Evolutionary conservation across 2,329 filamentous ascomycete genomes (phyloP).

Genomic region (Aspergillus caelatus): DNA sequence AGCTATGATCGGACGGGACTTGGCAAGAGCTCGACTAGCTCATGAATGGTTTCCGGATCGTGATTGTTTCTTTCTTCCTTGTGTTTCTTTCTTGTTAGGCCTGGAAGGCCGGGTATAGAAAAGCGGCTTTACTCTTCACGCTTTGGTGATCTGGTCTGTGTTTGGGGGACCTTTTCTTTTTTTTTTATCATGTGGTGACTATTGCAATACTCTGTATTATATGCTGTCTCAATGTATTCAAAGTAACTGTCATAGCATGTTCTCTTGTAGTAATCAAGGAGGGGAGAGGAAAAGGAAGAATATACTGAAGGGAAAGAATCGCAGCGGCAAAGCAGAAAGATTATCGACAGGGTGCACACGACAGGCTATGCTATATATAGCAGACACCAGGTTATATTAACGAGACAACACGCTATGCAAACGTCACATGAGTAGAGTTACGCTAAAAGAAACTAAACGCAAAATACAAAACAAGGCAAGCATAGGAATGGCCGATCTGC

Average conservation of each 20-base stretch:
- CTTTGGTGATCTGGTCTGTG: constrained; percentile 15
- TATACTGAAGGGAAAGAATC: background rate
- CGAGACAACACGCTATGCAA: constrained; percentile 13
- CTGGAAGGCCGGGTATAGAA: constrained; percentile 11
- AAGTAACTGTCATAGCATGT: constrained; percentile 8
- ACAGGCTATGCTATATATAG: constrained; percentile 3
- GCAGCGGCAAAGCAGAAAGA: background rate
- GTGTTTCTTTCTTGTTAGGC: constrained; percentile 16
- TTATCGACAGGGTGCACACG: background rate
- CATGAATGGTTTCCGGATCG: constrained; percentile 12
- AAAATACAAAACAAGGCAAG: constrained; percentile 6
- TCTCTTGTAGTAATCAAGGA: background rate
- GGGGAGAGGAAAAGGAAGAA: background rate
- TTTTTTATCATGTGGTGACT: constrained; percentile 13
- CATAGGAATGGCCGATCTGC: background rate
- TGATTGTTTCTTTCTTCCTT: constrained; percentile 11
- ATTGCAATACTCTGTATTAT: constrained; percentile 21
- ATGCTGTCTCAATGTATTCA: constrained; percentile 14
- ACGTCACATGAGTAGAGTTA: background rate
- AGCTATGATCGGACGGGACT: constrained; percentile 37
- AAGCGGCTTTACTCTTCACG: constrained; percentile 13
- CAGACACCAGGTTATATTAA: constrained; percentile 1
- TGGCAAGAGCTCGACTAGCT: constrained; percentile 17
- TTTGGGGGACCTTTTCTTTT: constrained; percentile 7
- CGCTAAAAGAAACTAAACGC: constrained; percentile 5